Percentiles rank a stretch among this genome's conserved stretches.
Conservation (phyloP, 169 alveolate species). For the Hepatocystis sp. region DNA sequence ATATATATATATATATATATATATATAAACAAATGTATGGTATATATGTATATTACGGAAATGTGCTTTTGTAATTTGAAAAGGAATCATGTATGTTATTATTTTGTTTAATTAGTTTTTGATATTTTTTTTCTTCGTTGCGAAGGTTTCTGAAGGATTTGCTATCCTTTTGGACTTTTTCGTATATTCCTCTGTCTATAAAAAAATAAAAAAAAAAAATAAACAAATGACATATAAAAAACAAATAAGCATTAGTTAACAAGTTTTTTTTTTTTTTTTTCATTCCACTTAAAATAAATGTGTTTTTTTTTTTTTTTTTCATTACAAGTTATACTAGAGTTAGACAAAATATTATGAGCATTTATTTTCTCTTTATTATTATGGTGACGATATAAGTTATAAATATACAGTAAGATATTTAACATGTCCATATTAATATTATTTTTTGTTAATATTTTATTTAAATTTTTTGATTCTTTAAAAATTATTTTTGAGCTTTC, state of each 20-base stretch:
- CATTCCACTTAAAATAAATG: too few relatives aligned
- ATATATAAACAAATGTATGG: too few relatives aligned
- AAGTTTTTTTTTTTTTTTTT: background rate
- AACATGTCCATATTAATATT: conserved; percentile 35
- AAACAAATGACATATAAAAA: background rate
- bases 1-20: too few relatives aligned
- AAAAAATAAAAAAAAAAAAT: background rate
- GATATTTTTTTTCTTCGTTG: conserved; percentile 44
- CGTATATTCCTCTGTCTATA: conserved; percentile 67
- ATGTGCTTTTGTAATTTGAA: conserved; percentile 35
- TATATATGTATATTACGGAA: conserved; percentile 25
- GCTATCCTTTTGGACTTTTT: conserved; percentile 39
- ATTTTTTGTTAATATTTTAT: conserved; percentile 7
- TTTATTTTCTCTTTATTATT: conserved; percentile 38
- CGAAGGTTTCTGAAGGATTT: conserved; percentile 28
- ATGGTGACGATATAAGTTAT: conserved; percentile 42
- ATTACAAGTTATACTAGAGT: conserved; percentile 56
- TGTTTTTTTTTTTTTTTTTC: background rate
- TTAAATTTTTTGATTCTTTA: conserved; percentile 17
- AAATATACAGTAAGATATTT: conserved; percentile 20
- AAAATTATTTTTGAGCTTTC: conserved; percentile 24
- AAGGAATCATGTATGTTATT: conserved; percentile 48
- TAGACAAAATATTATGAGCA: conserved; percentile 22
- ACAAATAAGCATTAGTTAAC: background rate
- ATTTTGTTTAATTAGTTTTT: conserved; percentile 16